phyloP scores from a whole-genome alignment of 306 rosid species.

The Casuarina cunninghamiana region DNA sequence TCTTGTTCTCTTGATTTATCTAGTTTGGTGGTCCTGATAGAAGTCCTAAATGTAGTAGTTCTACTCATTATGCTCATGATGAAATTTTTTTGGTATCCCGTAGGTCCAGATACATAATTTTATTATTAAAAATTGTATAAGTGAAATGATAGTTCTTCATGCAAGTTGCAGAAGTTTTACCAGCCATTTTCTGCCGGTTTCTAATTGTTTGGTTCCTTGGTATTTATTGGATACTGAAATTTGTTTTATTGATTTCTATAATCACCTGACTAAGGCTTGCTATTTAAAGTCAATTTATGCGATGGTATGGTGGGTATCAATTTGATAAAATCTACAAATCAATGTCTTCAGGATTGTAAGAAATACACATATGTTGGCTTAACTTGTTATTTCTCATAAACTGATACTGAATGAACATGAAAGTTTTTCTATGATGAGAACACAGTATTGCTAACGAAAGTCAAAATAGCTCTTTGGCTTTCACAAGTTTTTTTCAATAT shows the following conservation, averaged over 20 bases:
- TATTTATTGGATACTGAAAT: background rate
- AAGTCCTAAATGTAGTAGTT: slow-evolving; percentile 1
- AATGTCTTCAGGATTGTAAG: background rate
- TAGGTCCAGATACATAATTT: background rate
- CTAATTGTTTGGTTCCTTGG: background rate
- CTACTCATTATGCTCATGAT: background rate
- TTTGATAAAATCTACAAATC: background rate
- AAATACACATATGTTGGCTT: slow-evolving; percentile 13
- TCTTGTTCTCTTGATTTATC: background rate
- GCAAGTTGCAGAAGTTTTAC: background rate
- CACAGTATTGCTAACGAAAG: background rate
- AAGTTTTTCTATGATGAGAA: background rate
- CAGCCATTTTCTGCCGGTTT: background rate
- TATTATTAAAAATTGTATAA: background rate
- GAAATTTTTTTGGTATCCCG: background rate
- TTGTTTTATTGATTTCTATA: background rate
- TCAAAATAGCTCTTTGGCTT: background rate
- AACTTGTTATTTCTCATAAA: slow-evolving; percentile 14
- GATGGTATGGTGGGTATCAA: background rate
- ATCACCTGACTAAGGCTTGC: background rate
- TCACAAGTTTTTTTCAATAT: background rate
- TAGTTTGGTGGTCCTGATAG: background rate
- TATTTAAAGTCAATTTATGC: background rate
- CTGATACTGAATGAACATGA: background rate
- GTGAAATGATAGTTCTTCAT: background rate